These are phyloP conservation scores for Trichoderma harzianum DNA, from an alignment of 2,329 filamentous ascomycete genomes.

Conservation along the genomic window DNA sequence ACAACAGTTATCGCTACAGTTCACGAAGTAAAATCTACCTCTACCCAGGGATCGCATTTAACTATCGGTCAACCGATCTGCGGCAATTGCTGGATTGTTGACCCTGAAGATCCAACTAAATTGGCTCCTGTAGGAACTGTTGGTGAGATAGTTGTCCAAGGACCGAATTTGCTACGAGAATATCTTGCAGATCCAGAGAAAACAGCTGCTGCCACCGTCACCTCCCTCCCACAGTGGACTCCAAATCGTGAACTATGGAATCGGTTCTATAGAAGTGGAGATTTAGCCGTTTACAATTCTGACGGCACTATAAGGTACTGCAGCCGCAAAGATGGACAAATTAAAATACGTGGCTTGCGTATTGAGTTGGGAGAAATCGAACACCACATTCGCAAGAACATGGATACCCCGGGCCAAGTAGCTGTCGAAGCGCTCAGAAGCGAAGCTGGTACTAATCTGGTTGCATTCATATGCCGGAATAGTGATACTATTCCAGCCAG, in stretches of 20 bases:
- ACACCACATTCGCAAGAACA: not conserved
- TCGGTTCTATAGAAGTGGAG: constrained; percentile 6
- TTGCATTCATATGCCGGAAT: constrained; percentile 5
- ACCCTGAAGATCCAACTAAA: not conserved
- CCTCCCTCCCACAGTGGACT: not conserved
- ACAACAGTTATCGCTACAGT: not conserved
- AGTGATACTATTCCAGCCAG: not conserved
- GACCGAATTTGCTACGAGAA: not conserved
- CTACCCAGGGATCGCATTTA: not conserved
- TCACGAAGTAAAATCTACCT: not conserved
- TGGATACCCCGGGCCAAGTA: not conserved
- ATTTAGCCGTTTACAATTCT: constrained; percentile 5
- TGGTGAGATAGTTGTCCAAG: constrained; percentile 11
- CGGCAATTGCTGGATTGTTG: constrained; percentile 13
- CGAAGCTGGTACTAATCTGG: not conserved
- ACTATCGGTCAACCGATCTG: constrained; percentile 1
- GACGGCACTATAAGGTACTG: constrained; percentile 8
- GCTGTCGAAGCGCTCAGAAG: constrained; percentile 2
- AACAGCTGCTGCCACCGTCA: not conserved
- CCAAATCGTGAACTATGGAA: not conserved
- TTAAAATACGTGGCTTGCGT: constrained; percentile 14
- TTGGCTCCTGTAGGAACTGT: not conserved
- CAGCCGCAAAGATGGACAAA: constrained; percentile 7
- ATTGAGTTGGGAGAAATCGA: constrained; percentile 16
- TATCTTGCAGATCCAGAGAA: not conserved